These are phyloP conservation scores for Areca catechu DNA, from an alignment of 176 grass and related monocot genomes.

Conservation along the genomic window DNA sequence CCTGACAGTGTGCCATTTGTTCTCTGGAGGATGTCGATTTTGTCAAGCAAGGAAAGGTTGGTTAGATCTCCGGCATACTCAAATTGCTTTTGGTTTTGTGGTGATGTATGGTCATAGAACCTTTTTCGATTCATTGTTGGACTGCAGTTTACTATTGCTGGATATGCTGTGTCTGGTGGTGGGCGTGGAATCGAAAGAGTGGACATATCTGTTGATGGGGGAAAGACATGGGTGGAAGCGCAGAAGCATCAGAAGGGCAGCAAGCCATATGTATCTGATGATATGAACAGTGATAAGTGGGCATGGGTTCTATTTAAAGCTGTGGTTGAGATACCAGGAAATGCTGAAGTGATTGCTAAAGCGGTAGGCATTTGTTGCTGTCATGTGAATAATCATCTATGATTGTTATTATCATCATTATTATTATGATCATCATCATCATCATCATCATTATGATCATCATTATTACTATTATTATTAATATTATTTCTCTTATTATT, in stretches of 20 bases:
- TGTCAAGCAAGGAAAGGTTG: slow-evolving; percentile 27
- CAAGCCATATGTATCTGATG: slow-evolving; percentile 27
- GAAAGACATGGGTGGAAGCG: slow-evolving; percentile 46
- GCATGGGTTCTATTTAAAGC: slow-evolving; percentile 46
- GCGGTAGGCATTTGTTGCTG: slow-evolving; percentile 18
- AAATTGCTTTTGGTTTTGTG: slow-evolving; percentile 4
- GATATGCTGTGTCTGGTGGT: slow-evolving; percentile 41
- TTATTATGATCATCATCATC: too few species aligned
- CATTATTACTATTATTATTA: too few species aligned
- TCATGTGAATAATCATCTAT: too few species aligned
- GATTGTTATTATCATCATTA: too few species aligned
- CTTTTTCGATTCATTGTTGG: neutral
- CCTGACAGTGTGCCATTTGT: slow-evolving; percentile 34
- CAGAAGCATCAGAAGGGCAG: slow-evolving; percentile 25
- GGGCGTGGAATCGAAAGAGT: slow-evolving; percentile 46
- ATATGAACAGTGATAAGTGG: slow-evolving; percentile 40
- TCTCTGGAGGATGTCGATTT: slow-evolving; percentile 28
- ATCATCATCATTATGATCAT: too few species aligned
- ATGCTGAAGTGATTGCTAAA: slow-evolving; percentile 32
- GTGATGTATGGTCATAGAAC: too few species aligned
- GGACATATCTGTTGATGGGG: slow-evolving; percentile 37
- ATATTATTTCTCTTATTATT: too few species aligned
- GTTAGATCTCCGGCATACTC: neutral
- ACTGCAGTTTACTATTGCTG: slow-evolving; percentile 25
- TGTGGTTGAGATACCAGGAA: slow-evolving; percentile 18